phyloP scores from a whole-genome alignment of 2,329 filamentous ascomycete genomes.

The Chaetomium olivaceum region DNA sequence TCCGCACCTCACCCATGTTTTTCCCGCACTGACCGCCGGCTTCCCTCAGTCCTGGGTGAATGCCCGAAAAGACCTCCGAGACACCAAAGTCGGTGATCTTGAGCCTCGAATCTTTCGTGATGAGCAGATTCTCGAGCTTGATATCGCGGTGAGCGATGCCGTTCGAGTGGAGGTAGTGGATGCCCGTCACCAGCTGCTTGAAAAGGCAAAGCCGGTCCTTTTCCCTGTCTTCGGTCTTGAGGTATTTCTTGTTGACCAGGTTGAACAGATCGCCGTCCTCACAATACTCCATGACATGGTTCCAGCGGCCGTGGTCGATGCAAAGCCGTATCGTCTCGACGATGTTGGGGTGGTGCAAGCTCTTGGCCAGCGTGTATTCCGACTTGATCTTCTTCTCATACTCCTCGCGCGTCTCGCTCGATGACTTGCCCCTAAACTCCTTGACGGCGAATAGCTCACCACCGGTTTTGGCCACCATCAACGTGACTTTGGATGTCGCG shows the following conservation, averaged over 20 bases:
- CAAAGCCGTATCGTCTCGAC: constrained; percentile 78
- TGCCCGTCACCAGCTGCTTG: constrained; percentile 82
- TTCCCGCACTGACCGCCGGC: constrained; percentile 72
- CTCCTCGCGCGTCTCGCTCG: constrained; percentile 68
- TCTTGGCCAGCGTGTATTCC: constrained; percentile 85
- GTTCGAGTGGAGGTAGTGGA: constrained; percentile 77
- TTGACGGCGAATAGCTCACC: constrained; percentile 80
- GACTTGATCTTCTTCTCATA: constrained; percentile 90
- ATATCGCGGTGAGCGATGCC: constrained; percentile 90
- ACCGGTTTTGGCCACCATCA: constrained; percentile 71
- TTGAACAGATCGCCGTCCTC: constrained; percentile 76
- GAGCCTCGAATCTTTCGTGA: constrained; percentile 76
- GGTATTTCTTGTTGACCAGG: constrained; percentile 70
- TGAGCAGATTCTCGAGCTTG: constrained; percentile 83
- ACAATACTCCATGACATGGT: constrained; percentile 93
- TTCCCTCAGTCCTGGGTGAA: constrained; percentile 74
- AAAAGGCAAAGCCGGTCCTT: constrained; percentile 79
- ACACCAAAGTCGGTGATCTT: constrained; percentile 94
- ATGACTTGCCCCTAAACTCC: constrained; percentile 75
- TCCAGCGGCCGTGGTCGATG: constrained; percentile 73
- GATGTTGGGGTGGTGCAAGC: constrained; percentile 82
- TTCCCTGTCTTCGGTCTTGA: constrained; percentile 63
- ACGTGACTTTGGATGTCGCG: constrained; percentile 76
- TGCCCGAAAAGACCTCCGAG: constrained; percentile 80
- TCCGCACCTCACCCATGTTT: constrained; percentile 68